Evolutionary conservation across 495 filamentous ascomycete species (phyloP).

Genomic region (Podospora appendiculata): DNA sequence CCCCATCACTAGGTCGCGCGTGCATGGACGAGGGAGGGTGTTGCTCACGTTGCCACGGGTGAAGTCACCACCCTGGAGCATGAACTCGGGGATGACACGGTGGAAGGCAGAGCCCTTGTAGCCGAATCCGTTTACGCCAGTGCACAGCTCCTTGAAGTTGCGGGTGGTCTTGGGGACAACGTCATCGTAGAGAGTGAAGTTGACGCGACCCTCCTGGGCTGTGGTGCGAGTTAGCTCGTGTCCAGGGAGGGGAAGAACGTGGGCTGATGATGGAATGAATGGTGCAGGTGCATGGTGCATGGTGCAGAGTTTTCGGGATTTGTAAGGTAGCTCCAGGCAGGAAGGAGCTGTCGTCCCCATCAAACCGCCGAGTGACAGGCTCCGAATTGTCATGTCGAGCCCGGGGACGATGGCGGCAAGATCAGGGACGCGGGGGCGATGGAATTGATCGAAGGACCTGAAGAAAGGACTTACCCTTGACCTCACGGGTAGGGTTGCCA

Average conservation of each 20-base stretch:
- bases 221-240: constrained; percentile 14
- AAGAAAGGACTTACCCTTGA: constrained; percentile 50
- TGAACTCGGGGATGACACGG: constrained; percentile 92
- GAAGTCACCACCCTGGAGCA: constrained; percentile 99
- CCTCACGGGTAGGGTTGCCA: constrained; percentile 46
- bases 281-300: neutral
- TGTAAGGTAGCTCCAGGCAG: no score
- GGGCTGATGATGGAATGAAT: neutral
- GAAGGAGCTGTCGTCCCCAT: no score
- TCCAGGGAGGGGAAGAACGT: neutral
- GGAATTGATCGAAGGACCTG: neutral
- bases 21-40: no score
- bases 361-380: no score
- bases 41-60: constrained; percentile 79
- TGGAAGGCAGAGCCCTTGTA: constrained; percentile 82
- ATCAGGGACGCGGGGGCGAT: neutral
- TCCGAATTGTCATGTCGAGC: no score
- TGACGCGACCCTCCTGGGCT: constrained; percentile 76
- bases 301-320: neutral
- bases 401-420: no score
- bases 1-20: no score
- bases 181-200: constrained; percentile 83
- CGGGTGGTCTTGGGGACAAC: constrained; percentile 83
- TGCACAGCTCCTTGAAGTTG: constrained; percentile 95
- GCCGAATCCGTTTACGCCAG: constrained; percentile 82